A percentile compares a stretch with the other conserved stretches of the same genome.
Conservation (phyloP, 306 rosid genomes). For the Senna siamea region DNA sequence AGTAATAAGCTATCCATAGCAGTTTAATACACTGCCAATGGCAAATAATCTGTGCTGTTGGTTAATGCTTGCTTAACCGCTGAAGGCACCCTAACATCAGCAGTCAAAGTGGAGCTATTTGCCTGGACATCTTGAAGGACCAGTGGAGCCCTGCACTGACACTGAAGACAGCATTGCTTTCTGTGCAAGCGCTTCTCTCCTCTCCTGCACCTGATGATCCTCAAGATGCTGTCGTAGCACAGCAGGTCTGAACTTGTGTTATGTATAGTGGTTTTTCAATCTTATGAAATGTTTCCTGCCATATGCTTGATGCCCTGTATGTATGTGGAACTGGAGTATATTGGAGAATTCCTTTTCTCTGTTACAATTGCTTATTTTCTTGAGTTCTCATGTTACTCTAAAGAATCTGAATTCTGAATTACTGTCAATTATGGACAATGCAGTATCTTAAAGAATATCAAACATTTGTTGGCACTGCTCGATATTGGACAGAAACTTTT, state of each 20-base stretch:
- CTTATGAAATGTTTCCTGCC: conserved; percentile 18
- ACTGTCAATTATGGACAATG: conserved; percentile 35
- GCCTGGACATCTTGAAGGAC: conserved; percentile 92
- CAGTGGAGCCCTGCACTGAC: conserved; percentile 99
- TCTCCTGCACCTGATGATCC: conserved; percentile 99
- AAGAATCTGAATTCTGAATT: too few species aligned
- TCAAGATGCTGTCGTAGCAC: conserved; percentile 98
- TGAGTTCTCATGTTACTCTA: background rate
- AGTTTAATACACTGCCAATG: conserved; percentile 6
- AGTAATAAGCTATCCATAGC: conserved; percentile 14
- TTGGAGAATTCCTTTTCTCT: conserved; percentile 4
- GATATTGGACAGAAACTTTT: conserved; percentile 94
- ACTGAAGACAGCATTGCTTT: conserved; percentile 92
- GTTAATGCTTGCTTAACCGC: conserved; percentile 36
- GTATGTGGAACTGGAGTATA: conserved; percentile 15
- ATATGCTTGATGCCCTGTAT: conserved; percentile 5
- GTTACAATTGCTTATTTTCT: background rate
- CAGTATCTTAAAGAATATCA: conserved; percentile 84
- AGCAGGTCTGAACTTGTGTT: conserved; percentile 63
- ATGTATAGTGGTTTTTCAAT: conserved; percentile 18
- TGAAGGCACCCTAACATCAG: conserved; percentile 99
- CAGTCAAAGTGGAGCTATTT: conserved; percentile 98
- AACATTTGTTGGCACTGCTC: conserved; percentile 85
- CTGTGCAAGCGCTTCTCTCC: conserved; percentile 94
- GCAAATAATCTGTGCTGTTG: conserved; percentile 9